Percentiles rank a stretch among this genome's conserved stretches.
phyloP scores from a whole-genome alignment of 805 yeast genomes.

The Myxozyma neglecta region DNA sequence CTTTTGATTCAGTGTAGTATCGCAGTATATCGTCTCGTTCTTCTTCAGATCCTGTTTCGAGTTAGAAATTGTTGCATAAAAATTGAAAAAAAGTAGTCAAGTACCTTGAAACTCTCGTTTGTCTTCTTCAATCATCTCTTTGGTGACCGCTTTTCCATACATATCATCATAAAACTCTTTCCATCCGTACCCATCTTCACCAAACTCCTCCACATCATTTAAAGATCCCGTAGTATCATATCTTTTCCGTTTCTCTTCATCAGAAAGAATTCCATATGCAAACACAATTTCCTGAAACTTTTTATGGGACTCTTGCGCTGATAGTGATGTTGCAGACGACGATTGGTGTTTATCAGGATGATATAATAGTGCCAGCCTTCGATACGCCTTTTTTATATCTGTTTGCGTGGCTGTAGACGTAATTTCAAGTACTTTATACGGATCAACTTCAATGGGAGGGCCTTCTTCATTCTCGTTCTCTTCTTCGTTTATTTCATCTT shows the following conservation, averaged over 20 bases:
- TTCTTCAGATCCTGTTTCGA: constrained; percentile 34
- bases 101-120: constrained; percentile 57
- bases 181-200: constrained; percentile 38
- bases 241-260: constrained; percentile 52
- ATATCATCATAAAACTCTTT: constrained; percentile 43
- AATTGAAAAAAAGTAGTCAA: background rate
- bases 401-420: constrained; percentile 43
- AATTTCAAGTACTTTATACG: constrained; percentile 57
- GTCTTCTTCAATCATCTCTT: constrained; percentile 63
- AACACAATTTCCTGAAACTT: constrained; percentile 70
- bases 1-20: constrained; percentile 57
- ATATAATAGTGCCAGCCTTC: constrained; percentile 58
- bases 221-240: constrained; percentile 74
- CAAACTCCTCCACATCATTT: constrained; percentile 39
- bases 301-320: constrained; percentile 41
- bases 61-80: background rate
- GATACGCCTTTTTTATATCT: constrained; percentile 66
- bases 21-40: constrained; percentile 59
- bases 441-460: constrained; percentile 52
- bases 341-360: constrained; percentile 64
- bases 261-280: constrained; percentile 68
- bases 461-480: background rate
- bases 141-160: constrained; percentile 41
- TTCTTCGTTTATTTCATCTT: background rate
- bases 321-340: constrained; percentile 32